Evolutionary conservation across 1,284 basidiomycete species (phyloP), one percentile per base, ranked within the genome.

Genomic region (Abortiporus biennis): DNA sequence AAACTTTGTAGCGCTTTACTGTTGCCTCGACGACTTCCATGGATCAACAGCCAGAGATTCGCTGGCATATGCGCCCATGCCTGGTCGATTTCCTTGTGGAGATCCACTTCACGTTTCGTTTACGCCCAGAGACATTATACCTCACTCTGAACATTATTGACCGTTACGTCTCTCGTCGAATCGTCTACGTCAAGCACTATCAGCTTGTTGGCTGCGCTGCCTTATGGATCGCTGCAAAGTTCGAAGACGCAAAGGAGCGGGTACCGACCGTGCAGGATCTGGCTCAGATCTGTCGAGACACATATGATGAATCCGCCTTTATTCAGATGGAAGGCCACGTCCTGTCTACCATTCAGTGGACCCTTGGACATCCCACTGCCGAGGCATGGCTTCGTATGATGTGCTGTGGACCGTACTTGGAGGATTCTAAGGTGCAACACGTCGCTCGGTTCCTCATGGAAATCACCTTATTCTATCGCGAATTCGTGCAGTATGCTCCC

Each of bases 111-210:
- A 91, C 89, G 49, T 94, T 97, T 71, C 81, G 93, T 34, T 80
- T 99, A 32, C 91, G 95, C 27, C 93, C 96, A 8, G 96, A 99
- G 69, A 99, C 96, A 1, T 79, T 99, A 47, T 99, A 97, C 67
- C 87, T 99, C 60, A 90, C 95, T 20, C 79, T 98, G 68, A 99
- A 99, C 73, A 95, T 99, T 61, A 85, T 99, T 63, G 96, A 99
- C 67, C 92, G 96, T 54, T 99, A 99, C 66, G 92, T 99, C 22
- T 98, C 96, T 40, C 92, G 94, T 54, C 90, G 96, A 35, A 88
- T 99, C 53, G 96, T 99, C 43, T 98, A 93, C 71, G 93, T 94
- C 72, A 96, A 96, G 66, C 96, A 99, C 68, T 99, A 98, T 64
- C 96, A 99, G 62, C 87, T 99, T 40, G 95, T 99, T 41, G 96